Evolutionary conservation across 805 yeast species (phyloP).

Genomic region (Candida adriatica): DNA sequence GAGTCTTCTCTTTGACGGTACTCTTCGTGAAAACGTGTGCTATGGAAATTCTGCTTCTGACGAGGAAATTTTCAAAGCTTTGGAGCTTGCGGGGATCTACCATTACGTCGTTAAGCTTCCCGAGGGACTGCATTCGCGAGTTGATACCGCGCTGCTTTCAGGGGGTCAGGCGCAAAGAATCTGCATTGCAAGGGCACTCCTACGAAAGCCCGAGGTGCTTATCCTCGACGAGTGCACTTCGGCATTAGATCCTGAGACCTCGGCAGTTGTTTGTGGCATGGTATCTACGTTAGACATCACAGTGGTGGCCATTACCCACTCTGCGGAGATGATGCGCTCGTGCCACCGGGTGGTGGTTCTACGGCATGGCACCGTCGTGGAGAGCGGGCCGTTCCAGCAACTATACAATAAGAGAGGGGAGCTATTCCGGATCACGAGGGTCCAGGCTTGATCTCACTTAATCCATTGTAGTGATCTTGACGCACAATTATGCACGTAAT

Average conservation of each 20-base stretch:
- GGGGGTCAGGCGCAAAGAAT: slow-evolving; percentile 91
- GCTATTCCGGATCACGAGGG: slow-evolving; percentile 24
- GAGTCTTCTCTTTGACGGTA: slow-evolving; percentile 64
- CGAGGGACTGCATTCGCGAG: slow-evolving; percentile 48
- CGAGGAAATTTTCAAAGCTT: slow-evolving; percentile 30
- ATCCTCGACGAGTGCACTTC: slow-evolving; percentile 87
- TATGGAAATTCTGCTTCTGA: slow-evolving; percentile 45
- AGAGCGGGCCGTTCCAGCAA: slow-evolving; percentile 34
- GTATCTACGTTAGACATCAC: slow-evolving; percentile 38
- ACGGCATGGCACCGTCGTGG: slow-evolving; percentile 40
- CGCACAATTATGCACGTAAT: no score
- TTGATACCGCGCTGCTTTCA: slow-evolving; percentile 54
- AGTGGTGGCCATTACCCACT: slow-evolving; percentile 69
- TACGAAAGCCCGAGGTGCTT: slow-evolving; percentile 54
- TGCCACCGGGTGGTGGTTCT: slow-evolving; percentile 47
- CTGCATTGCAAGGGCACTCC: slow-evolving; percentile 74
- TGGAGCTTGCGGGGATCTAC: slow-evolving; percentile 42
- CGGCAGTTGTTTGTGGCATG: slow-evolving; percentile 43
- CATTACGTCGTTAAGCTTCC: slow-evolving; percentile 51
- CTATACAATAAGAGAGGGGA: slow-evolving; percentile 26
- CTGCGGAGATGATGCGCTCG: slow-evolving; percentile 52
- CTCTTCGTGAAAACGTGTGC: slow-evolving; percentile 61
- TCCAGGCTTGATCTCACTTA: no score
- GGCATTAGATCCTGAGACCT: slow-evolving; percentile 65
- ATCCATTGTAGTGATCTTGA: background rate